Conservation (phyloP, 208 protist genomes). For the Lotmaria passim region DNA sequence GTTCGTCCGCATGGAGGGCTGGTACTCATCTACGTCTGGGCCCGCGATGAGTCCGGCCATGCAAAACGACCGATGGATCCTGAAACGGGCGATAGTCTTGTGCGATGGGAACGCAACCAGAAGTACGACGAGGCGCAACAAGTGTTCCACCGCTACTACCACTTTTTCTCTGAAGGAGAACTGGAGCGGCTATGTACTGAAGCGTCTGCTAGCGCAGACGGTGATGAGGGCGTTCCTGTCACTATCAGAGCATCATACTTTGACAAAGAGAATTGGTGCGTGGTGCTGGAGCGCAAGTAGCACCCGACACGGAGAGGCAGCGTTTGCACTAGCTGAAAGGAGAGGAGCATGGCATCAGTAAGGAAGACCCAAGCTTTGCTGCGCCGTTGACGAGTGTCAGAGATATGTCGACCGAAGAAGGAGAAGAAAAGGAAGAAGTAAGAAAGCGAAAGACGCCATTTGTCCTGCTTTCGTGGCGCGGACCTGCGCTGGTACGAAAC, state of each 20-base stretch:
- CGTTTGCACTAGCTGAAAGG: too few relatives aligned
- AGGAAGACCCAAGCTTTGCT: too few relatives aligned
- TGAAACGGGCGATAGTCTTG: conserved; percentile 64
- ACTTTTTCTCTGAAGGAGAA: conserved; percentile 83
- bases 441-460: too few relatives aligned
- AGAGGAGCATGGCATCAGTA: too few relatives aligned
- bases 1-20: conserved; percentile 56
- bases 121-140: conserved; percentile 50
- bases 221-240: neutral
- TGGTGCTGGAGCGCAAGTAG: conserved; percentile 49
- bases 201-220: conserved; percentile 30
- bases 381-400: too few relatives aligned
- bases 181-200: conserved; percentile 63
- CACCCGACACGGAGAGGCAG: too few relatives aligned
- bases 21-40: conserved; percentile 90
- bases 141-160: conserved; percentile 83
- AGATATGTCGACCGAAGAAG: too few relatives aligned
- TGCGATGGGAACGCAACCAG: conserved; percentile 68
- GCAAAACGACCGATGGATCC: conserved; percentile 36
- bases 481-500: too few relatives aligned
- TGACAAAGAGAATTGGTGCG: conserved; percentile 91
- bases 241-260: conserved; percentile 67
- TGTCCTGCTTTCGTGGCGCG: too few relatives aligned
- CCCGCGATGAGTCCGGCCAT: conserved; percentile 46
- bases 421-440: too few relatives aligned